Evolutionary conservation across 2,329 filamentous ascomycete genomes (phyloP), one percentile per base, ranked within the genome.

Genomic region (Curvularia lunata): DNA sequence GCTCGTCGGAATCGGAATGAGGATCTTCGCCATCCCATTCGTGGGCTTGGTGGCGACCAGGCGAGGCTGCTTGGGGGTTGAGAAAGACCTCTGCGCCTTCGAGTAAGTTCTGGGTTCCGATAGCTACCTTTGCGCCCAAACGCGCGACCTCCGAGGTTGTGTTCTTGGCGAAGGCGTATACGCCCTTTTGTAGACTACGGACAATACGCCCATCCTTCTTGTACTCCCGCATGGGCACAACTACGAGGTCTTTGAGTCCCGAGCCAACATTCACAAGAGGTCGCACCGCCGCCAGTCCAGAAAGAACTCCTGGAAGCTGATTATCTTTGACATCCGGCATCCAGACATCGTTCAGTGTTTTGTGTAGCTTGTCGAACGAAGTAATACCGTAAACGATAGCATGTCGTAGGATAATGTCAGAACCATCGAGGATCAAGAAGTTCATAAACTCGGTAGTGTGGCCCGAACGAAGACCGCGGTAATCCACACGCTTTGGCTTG

Each of bases 401-500:
- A 73, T 94, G 93, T 12, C 91, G 86, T 52, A 99, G 84, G 6
- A 90, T 86, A 84, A 99, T 90, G 59, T 94, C 88, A 2, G 95
- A 88, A 64, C 91, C 89, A 66, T 99, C 95, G 1, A 99, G 85
- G 13, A 94, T 91, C 63, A 99, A 85, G 74, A 99, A 97, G 76
- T 99, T 99, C 93, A 98, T 98, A 71, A 99, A 96, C 75, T 99
- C 95, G 0, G 92, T 96, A 0, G 95, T 98, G 65, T 91, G 92
- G 1, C 95, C 95, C 1, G 95, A 97, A 25, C 93, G 88, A 3
- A 99, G 84, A 3, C 93, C 93, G 0, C 88, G 91, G 68, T 99
- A 99, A 75, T 99, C 94, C 18, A 99, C 91, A n/a, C 92, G 87
- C 77, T 99, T 98, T 8, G 95, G 95, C 75, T 99, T 99, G 80